phyloP scores from a whole-genome alignment of 371 early-diverging fungal genomes.

The Synchytrium microbalum region DNA sequence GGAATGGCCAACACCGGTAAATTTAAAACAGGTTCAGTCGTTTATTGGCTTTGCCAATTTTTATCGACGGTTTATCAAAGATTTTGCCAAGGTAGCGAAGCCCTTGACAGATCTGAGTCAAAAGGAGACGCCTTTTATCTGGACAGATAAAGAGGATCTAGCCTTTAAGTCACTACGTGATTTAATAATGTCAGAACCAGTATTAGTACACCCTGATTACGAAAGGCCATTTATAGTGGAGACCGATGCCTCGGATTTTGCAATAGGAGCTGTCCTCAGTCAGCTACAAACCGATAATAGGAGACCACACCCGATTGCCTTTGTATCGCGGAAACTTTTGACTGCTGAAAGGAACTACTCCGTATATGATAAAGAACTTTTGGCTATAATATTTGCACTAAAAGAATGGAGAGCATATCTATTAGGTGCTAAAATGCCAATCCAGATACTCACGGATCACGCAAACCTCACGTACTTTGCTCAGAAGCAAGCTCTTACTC shows the following conservation, averaged over 20 bases:
- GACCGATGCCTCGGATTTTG: slow-evolving; percentile 43
- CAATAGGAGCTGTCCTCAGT: slow-evolving; percentile 36
- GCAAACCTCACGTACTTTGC: slow-evolving; percentile 36
- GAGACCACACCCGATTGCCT: slow-evolving; percentile 33
- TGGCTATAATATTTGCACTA: slow-evolving; percentile 36
- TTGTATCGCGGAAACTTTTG: slow-evolving; percentile 25
- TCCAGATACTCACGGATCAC: slow-evolving; percentile 42
- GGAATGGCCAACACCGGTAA: slow-evolving; percentile 21
- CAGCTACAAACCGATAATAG: slow-evolving; percentile 23
- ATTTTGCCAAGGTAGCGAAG: slow-evolving; percentile 28
- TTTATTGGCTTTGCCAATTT: slow-evolving; percentile 43
- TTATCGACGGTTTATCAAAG: slow-evolving; percentile 40
- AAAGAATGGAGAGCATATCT: slow-evolving; percentile 40
- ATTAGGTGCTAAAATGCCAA: slow-evolving; percentile 15
- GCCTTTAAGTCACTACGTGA: slow-evolving; percentile 36
- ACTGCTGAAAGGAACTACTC: slow-evolving; percentile 35
- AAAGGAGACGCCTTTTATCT: slow-evolving; percentile 26
- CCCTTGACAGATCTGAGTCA: slow-evolving; percentile 32
- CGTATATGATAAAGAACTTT: slow-evolving; percentile 43
- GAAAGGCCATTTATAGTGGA: slow-evolving; percentile 25
- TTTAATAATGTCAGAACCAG: slow-evolving; percentile 25
- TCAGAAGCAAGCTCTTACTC: slow-evolving; percentile 20
- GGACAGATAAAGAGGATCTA: slow-evolving; percentile 20
- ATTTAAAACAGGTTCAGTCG: slow-evolving; percentile 23
- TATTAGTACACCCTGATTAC: slow-evolving; percentile 25